Base-by-base conservation (phyloP, 805 yeast species). In the Ascoidea rubescens region DNA sequence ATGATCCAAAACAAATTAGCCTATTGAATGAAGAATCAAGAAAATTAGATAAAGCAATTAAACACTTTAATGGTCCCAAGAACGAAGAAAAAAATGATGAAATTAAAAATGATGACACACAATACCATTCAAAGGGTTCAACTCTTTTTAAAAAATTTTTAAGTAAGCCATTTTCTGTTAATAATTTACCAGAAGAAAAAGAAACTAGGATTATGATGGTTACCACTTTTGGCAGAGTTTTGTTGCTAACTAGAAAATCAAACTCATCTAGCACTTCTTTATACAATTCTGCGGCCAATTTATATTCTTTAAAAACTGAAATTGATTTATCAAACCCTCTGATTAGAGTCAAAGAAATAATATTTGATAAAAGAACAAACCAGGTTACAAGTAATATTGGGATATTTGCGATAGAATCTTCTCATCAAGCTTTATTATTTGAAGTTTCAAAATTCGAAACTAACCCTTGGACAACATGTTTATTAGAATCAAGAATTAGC, bases 361-460 rank as follows among this genome's bases (percentile, higher is more conserved):
- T 78, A 14, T 64, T 69, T 2, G 68, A 68, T 32, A 60, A 57
- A 6, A 59, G 65, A 14, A 60, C 62, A 28, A 63, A 61, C 31
- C 64, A 62, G 48, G 55, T 61, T 49, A 52, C 65, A 5, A 70
- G 71, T 1, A 62, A 69, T 4, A 61, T 70, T 1, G 82, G 82
- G 0, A 57, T 71, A 5, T 79, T 79, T 68, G 81, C 79, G 0
- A 71, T 79, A 12, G 66, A 67, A 49, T 73, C 79, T 0, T 56
- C 57, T 10, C 60, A 61, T 5, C 64, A 71, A 2, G 65, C 80
- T 0, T 67, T 74, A 49, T 68, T 71, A 12, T 74, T 75, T 61
- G 80, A 78, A 56, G 80, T 73, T 12, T 82, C 78, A 45, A 74
- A 69, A 53, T 66, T 62, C 49, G 82, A 76, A 46, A 66, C 78